Conservation (phyloP, 805 yeast species). For the Ogataea ganodermae region DNA sequence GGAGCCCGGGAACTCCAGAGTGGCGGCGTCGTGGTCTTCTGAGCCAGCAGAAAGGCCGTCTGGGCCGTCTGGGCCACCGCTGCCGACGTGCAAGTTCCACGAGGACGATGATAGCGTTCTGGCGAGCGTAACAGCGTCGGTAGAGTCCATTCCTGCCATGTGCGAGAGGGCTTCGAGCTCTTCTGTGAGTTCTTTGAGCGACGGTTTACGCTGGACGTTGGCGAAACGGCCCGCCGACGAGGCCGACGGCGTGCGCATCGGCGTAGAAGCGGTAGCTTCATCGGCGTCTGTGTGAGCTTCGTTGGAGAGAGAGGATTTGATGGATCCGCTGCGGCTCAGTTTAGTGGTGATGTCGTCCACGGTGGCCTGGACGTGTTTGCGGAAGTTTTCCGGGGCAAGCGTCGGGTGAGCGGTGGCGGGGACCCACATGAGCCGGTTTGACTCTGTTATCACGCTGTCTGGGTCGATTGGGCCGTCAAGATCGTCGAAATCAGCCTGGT, state of each 20-base stretch:
- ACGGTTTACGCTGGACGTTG: slow-evolving; percentile 45
- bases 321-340: slow-evolving; percentile 31
- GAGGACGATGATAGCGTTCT: slow-evolving; percentile 74
- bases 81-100: slow-evolving; percentile 38
- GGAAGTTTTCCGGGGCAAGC: slow-evolving; percentile 86
- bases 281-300: slow-evolving; percentile 15
- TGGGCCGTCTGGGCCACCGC: neutral
- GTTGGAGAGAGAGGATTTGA: slow-evolving; percentile 28
- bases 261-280: slow-evolving; percentile 8
- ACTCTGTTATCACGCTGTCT: slow-evolving; percentile 30
- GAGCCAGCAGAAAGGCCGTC: slow-evolving; percentile 25
- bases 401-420: slow-evolving; percentile 95
- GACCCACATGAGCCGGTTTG: slow-evolving; percentile 78
- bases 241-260: slow-evolving; percentile 6
- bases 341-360: slow-evolving; percentile 53
- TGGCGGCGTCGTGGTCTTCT: slow-evolving; percentile 16
- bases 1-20: slow-evolving; percentile 20
- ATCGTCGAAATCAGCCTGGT: slow-evolving; percentile 5
- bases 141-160: slow-evolving; percentile 74
- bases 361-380: slow-evolving; percentile 63
- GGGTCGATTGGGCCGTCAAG: slow-evolving; percentile 19
- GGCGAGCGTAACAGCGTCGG: slow-evolving; percentile 82
- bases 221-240: neutral
- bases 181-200: slow-evolving; percentile 67
- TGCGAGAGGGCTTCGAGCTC: slow-evolving; percentile 76